Evolutionary conservation across 352 stramenopile genomes (phyloP).

Genomic region (Pythium aphanidermatum): DNA sequence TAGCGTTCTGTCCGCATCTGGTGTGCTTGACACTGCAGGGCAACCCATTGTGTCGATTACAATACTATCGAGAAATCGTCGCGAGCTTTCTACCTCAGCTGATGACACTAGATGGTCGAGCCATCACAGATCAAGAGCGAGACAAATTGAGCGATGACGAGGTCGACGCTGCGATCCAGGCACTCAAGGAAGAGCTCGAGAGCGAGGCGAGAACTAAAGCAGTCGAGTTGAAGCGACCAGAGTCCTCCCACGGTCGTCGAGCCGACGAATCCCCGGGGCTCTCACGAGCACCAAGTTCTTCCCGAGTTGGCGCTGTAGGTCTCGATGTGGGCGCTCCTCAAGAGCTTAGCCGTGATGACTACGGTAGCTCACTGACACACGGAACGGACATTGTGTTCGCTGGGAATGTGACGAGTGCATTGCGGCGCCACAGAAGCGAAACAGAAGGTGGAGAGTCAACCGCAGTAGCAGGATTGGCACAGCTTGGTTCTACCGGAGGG

Average conservation of each 20-base stretch:
- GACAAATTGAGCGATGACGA: slow-evolving; percentile 38
- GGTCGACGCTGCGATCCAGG: slow-evolving; percentile 41
- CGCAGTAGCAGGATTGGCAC: not conserved
- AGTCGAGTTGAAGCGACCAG: slow-evolving; percentile 3
- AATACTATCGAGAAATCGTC: slow-evolving; percentile 58
- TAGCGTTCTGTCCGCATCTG: slow-evolving; percentile 66
- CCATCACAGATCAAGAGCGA: slow-evolving; percentile 31
- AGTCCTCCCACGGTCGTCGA: slow-evolving; percentile 12
- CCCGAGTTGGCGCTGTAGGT: not conserved
- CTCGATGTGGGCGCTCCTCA: not conserved
- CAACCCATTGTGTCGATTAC: slow-evolving; percentile 61
- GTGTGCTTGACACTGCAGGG: slow-evolving; percentile 44
- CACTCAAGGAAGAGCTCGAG: slow-evolving; percentile 15
- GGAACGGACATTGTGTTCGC: slow-evolving; percentile 85
- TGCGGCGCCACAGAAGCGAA: slow-evolving; percentile 66
- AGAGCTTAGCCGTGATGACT: slow-evolving; percentile 28
- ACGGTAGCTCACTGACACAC: slow-evolving; percentile 80
- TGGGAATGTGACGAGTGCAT: slow-evolving; percentile 79
- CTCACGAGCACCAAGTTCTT: not conserved
- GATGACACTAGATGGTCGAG: slow-evolving; percentile 41
- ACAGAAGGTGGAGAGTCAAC: slow-evolving; percentile 30
- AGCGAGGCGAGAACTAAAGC: not conserved
- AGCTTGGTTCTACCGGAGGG: no score
- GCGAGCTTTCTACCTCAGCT: slow-evolving; percentile 72
- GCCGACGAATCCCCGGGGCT: not conserved